Percentiles rank a stretch among this genome's conserved stretches.
phyloP scores from a whole-genome alignment of 441 rosid species.

The Syzygium syzygioides region DNA sequence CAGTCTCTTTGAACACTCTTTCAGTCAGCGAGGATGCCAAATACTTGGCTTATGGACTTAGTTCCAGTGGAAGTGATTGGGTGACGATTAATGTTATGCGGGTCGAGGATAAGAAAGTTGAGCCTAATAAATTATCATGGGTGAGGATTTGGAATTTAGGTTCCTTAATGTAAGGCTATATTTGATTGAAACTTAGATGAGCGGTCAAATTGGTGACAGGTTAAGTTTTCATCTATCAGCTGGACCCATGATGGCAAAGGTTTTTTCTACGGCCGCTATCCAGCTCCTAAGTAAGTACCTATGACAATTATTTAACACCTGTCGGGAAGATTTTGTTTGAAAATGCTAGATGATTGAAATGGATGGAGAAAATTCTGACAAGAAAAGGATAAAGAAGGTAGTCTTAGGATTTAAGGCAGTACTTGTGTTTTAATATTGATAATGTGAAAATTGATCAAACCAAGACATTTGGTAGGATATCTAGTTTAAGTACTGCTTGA shows the following conservation, averaged over 20 bases:
- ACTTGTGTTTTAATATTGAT: not conserved
- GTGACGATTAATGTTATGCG: constrained; percentile 68
- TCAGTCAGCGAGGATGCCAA: constrained; percentile 74
- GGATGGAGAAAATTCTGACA: not conserved
- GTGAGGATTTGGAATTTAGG: constrained; percentile 34
- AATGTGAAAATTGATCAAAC: not conserved
- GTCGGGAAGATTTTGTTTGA: not conserved
- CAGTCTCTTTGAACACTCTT: constrained; percentile 50
- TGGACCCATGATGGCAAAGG: constrained; percentile 92
- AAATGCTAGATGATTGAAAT: not conserved
- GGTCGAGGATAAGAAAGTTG: constrained; percentile 54
- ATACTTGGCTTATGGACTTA: constrained; percentile 76
- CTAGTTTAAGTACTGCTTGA: not conserved
- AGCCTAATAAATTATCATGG: constrained; percentile 77
- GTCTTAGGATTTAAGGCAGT: not conserved
- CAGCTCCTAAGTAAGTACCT: constrained; percentile 75
- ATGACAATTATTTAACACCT: not conserved
- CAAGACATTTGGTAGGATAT: not conserved
- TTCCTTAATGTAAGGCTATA: not conserved
- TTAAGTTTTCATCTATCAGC: constrained; percentile 61
- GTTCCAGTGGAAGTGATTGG: constrained; percentile 97
- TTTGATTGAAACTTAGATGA: not conserved
- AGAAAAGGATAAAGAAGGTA: not conserved
- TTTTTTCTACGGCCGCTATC: constrained; percentile 88
- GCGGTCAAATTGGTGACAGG: constrained; percentile 32